Percentiles rank a stretch among this genome's conserved stretches.
Conservation (phyloP, 768 basidiomycete genomes). For the Russula dissimulans region DNA sequence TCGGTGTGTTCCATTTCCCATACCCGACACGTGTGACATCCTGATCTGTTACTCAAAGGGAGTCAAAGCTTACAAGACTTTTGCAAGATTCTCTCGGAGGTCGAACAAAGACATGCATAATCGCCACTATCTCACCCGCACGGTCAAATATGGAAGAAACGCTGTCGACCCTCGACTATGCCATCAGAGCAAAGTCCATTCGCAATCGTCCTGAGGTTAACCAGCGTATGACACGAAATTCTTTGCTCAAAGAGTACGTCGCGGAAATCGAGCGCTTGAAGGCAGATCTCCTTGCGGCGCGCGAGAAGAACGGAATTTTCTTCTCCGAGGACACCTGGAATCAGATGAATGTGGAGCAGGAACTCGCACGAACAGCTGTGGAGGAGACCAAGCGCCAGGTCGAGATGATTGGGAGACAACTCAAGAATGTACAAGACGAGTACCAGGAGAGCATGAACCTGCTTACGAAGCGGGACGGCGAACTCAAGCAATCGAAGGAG, state of each 20-base stretch:
- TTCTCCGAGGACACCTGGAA: slow-evolving; percentile 88
- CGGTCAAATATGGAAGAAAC: slow-evolving; percentile 95
- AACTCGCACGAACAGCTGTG: slow-evolving; percentile 64
- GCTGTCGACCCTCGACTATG: slow-evolving; percentile 93
- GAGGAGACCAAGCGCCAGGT: slow-evolving; percentile 78
- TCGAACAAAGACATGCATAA: slow-evolving; percentile 93
- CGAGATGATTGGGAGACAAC: slow-evolving; percentile 74
- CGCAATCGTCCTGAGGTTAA: slow-evolving; percentile 93
- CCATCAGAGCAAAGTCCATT: slow-evolving; percentile 90
- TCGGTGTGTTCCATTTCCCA: slow-evolving; percentile 41
- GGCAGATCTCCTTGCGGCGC: slow-evolving; percentile 78
- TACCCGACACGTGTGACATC: not conserved
- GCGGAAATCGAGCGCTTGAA: slow-evolving; percentile 91
- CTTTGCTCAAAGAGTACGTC: slow-evolving; percentile 88
- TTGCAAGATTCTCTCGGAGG: slow-evolving; percentile 99
- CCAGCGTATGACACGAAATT: slow-evolving; percentile 86
- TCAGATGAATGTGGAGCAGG: slow-evolving; percentile 69
- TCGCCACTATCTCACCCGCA: slow-evolving; percentile 92
- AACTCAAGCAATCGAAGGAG: slow-evolving; percentile 55
- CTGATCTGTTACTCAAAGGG: slow-evolving; percentile 35
- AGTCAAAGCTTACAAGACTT: slow-evolving; percentile 94
- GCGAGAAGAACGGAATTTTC: slow-evolving; percentile 95
- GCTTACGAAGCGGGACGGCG: slow-evolving; percentile 65
- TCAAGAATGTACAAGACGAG: slow-evolving; percentile 74
- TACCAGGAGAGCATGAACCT: slow-evolving; percentile 83